Evolutionary conservation across 73 alveolate species (phyloP).

Genomic region (Paramecium sexaurelia): DNA sequence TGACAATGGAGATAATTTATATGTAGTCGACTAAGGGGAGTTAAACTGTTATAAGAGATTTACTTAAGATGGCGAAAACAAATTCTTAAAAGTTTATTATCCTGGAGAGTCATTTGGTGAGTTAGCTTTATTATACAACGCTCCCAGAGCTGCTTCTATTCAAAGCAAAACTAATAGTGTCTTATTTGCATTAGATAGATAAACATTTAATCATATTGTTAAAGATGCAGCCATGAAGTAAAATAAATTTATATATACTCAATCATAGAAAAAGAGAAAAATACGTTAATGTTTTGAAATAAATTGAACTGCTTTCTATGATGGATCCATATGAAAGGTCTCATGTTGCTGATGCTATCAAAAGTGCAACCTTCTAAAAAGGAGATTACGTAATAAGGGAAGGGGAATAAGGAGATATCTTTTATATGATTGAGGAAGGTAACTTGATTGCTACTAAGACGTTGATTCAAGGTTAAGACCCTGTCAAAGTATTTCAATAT

Average conservation of each 20-base stretch:
- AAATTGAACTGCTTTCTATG: constrained; percentile 76
- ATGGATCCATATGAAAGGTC: constrained; percentile 91
- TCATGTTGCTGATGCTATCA: constrained; percentile 90
- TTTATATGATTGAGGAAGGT: constrained; percentile 94
- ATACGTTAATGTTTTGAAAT: constrained; percentile 82
- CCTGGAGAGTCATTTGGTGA: constrained; percentile 97
- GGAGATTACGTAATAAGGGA: constrained; percentile 82
- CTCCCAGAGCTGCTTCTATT: constrained; percentile 95
- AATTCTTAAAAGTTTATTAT: constrained; percentile 70
- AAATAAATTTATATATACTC: background rate
- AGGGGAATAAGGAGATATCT: constrained; percentile 93
- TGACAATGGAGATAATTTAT: constrained; percentile 96
- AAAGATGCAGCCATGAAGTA: constrained; percentile 84
- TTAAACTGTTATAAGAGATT: constrained; percentile 79
- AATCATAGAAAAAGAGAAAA: constrained; percentile 83
- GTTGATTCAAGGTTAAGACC: constrained; percentile 80
- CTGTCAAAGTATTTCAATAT: constrained; percentile 82
- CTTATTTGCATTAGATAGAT: constrained; percentile 90
- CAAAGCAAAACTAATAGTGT: constrained; percentile 71
- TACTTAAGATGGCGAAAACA: constrained; percentile 78
- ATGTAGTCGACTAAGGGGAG: constrained; percentile 92
- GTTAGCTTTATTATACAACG: constrained; percentile 87
- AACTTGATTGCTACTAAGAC: constrained; percentile 87
- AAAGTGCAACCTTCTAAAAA: constrained; percentile 69
- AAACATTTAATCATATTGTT: constrained; percentile 90